phyloP scores from a whole-genome alignment of 2,329 filamentous ascomycete species.

The Verticillium klebahnii region DNA sequence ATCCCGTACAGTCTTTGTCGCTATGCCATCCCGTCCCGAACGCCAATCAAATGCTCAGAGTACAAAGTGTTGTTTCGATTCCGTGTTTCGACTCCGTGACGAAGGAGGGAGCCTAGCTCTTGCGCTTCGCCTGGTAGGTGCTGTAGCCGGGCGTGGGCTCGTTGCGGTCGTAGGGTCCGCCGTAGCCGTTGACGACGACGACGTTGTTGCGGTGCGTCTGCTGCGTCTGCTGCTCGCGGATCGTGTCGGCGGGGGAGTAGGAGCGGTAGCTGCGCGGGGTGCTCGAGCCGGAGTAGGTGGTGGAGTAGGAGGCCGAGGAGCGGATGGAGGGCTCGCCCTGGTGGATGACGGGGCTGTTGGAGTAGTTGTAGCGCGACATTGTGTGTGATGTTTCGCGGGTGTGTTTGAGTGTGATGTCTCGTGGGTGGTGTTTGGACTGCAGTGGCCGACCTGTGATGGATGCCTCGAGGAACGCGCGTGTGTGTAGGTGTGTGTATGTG shows the following conservation, averaged over 20 bases:
- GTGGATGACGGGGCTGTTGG: conserved; percentile 25
- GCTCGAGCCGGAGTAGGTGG: conserved; percentile 17
- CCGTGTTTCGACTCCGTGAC: not conserved
- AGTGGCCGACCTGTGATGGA: not conserved
- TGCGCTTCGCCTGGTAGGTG: not conserved
- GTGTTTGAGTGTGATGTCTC: conserved; percentile 1
- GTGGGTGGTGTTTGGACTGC: not conserved
- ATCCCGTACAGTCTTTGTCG: not conserved
- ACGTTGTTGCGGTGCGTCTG: conserved; percentile 17
- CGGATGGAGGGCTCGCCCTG: conserved; percentile 23
- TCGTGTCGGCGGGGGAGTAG: conserved; percentile 18
- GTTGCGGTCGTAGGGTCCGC: conserved; percentile 20
- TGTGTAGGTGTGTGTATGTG: not conserved
- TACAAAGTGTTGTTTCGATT: no score
- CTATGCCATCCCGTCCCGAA: not conserved
- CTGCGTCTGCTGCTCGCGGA: conserved; percentile 22
- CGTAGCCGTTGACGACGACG: conserved; percentile 27
- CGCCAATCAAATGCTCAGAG: not conserved
- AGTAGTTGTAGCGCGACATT: conserved; percentile 14
- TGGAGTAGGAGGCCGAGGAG: conserved; percentile 19
- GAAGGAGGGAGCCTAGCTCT: not conserved
- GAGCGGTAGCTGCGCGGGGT: conserved; percentile 26
- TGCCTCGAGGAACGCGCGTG: not conserved
- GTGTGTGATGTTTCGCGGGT: not conserved
- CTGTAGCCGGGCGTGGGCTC: conserved; percentile 24